Evolutionary conservation across 345 rosid genomes (phyloP).

Genomic region (Sonneratia caseolaris): DNA sequence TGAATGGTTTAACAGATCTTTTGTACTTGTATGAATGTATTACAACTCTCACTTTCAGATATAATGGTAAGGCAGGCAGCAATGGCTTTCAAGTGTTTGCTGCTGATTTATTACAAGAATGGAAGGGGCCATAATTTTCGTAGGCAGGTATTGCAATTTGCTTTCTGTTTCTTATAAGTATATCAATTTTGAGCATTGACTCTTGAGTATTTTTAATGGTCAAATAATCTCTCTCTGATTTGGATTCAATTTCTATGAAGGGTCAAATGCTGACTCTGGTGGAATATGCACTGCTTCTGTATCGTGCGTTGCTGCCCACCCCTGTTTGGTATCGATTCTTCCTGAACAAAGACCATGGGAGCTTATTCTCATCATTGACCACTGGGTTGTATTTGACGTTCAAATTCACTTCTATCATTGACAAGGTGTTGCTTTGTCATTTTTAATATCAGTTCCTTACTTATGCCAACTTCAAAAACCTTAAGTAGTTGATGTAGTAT

Average conservation of each 20-base stretch:
- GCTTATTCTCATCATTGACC: conserved; percentile 71
- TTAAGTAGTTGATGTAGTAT: background rate
- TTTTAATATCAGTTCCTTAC: background rate
- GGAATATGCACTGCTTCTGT: conserved; percentile 57
- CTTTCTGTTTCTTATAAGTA: background rate
- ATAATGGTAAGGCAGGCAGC: conserved; percentile 44
- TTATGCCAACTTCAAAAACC: background rate
- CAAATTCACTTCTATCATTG: conserved; percentile 72
- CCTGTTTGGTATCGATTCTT: conserved; percentile 93
- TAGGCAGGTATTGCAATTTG: conserved; percentile 28
- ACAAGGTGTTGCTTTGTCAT: conserved; percentile 40
- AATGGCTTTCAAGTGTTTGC: conserved; percentile 46
- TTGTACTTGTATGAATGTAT: background rate
- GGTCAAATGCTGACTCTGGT: conserved; percentile 78
- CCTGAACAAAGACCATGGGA: conserved; percentile 76
- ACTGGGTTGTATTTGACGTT: conserved; percentile 79
- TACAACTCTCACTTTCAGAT: conserved; percentile 25
- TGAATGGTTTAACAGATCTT: background rate
- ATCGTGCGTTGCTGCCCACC: conserved; percentile 73
- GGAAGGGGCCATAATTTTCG: conserved; percentile 40
- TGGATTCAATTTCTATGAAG: conserved; percentile 22
- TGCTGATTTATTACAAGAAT: conserved; percentile 49
- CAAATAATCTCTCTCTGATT: conserved; percentile 6
- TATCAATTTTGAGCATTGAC: background rate
- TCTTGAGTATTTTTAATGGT: background rate